Conservation (phyloP, 441 rosid species). For the Corymbia calophylla region DNA sequence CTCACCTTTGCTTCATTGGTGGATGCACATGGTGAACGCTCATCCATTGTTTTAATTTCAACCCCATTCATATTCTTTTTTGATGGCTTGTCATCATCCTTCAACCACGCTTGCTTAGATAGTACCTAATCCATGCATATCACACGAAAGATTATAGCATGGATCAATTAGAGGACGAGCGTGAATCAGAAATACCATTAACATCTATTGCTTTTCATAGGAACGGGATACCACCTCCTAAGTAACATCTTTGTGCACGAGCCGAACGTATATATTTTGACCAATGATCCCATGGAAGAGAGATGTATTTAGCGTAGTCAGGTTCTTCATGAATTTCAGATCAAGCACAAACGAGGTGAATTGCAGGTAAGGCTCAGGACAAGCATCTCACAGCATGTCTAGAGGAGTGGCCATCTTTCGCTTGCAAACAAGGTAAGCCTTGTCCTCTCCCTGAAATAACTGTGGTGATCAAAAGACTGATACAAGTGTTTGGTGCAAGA, state of each 20-base stretch:
- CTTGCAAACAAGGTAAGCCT: not conserved
- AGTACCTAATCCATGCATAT: too few relatives aligned
- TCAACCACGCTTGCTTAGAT: too few relatives aligned
- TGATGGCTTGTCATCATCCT: too few relatives aligned
- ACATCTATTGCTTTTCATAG: not conserved
- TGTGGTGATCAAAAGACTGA: not conserved
- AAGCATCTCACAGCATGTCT: not conserved
- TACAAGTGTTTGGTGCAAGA: not conserved
- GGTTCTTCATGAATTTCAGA: not conserved
- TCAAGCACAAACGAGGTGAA: not conserved
- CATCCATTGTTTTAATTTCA: too few relatives aligned
- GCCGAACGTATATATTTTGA: not conserved
- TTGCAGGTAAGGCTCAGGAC: not conserved
- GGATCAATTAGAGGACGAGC: too few relatives aligned
- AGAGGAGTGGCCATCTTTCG: not conserved
- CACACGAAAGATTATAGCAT: too few relatives aligned
- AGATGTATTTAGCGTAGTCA: not conserved
- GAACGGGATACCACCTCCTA: not conserved
- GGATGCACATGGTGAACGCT: too few relatives aligned
- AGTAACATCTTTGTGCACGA: not conserved
- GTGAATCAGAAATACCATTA: rapidly evolving
- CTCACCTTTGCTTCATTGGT: too few relatives aligned
- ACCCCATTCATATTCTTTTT: too few relatives aligned
- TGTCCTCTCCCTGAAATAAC: not conserved
- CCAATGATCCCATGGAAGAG: not conserved